A percentile compares a stretch with the other conserved stretches of the same genome.
phyloP scores from a whole-genome alignment of 805 yeast genomes.

The Limtongozyma cylindracea region DNA sequence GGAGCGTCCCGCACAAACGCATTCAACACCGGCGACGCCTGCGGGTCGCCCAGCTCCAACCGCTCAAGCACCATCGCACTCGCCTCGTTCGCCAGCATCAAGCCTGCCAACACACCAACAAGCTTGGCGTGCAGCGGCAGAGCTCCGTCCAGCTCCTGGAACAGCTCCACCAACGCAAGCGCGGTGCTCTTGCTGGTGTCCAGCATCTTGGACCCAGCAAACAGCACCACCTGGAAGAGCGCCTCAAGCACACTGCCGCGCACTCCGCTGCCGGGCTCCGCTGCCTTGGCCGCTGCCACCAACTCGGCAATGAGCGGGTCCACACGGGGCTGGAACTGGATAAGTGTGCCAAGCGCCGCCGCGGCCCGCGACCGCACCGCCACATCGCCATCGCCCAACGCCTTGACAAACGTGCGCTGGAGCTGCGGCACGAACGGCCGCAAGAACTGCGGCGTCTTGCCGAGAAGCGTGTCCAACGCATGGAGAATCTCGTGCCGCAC shows the following conservation, averaged over 20 bases:
- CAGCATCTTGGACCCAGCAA: slow-evolving; percentile 57
- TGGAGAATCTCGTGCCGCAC: slow-evolving; percentile 83
- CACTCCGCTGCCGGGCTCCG: slow-evolving; percentile 47
- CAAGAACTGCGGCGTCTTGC: slow-evolving; percentile 70
- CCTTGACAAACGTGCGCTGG: slow-evolving; percentile 89
- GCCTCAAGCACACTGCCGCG: slow-evolving; percentile 63
- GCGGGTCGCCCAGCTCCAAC: slow-evolving; percentile 19
- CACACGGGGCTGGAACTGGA: slow-evolving; percentile 76
- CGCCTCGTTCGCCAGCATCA: slow-evolving; percentile 40
- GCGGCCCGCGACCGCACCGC: slow-evolving; percentile 70
- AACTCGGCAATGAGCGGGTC: slow-evolving; percentile 80
- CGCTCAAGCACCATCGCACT: slow-evolving; percentile 27
- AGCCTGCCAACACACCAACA: slow-evolving; percentile 52
- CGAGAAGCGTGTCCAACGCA: slow-evolving; percentile 57
- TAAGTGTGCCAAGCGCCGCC: slow-evolving; percentile 65
- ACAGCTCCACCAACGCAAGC: slow-evolving; percentile 50
- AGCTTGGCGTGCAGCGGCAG: slow-evolving; percentile 47
- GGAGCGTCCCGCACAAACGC: slow-evolving; percentile 65
- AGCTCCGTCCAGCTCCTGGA: slow-evolving; percentile 18
- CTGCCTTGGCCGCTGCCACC: slow-evolving; percentile 43
- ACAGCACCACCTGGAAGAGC: slow-evolving; percentile 52
- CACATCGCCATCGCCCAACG: slow-evolving; percentile 54
- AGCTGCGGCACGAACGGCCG: slow-evolving; percentile 94
- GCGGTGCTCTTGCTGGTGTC: slow-evolving; percentile 47
- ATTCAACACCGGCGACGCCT: slow-evolving; percentile 45